Conservation (phyloP, 768 basidiomycete species). For the Scleroderma bovista region DNA sequence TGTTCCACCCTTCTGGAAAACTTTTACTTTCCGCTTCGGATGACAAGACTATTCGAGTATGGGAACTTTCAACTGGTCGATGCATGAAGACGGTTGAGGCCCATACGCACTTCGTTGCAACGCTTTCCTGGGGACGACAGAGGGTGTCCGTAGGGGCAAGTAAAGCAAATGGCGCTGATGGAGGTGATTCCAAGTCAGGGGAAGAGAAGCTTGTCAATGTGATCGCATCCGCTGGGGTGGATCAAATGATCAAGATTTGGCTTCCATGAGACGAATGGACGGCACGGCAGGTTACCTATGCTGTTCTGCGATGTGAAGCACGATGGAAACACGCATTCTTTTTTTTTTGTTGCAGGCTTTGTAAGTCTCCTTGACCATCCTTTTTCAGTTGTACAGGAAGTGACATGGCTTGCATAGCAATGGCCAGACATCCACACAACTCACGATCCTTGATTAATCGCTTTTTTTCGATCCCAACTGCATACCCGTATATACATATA, state of each 20-base stretch:
- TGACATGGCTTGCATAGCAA: neutral
- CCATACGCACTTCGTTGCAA: constrained; percentile 78
- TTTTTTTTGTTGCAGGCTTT: constrained; percentile 10
- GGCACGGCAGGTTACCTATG: neutral
- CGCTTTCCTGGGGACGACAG: constrained; percentile 75
- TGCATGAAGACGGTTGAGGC: constrained; percentile 86
- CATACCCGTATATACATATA: constrained; percentile 27
- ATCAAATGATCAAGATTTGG: constrained; percentile 65
- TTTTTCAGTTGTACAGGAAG: neutral
- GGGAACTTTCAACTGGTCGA: constrained; percentile 83
- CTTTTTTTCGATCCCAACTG: constrained; percentile 8
- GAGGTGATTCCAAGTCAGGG: constrained; percentile 27
- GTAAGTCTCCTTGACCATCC: constrained; percentile 8
- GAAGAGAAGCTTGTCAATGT: constrained; percentile 65
- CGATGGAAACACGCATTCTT: constrained; percentile 7
- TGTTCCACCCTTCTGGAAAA: constrained; percentile 89
- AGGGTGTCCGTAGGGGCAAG: constrained; percentile 36
- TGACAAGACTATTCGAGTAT: constrained; percentile 86
- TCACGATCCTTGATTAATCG: constrained; percentile 28
- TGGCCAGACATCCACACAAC: constrained; percentile 2
- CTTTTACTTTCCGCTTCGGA: constrained; percentile 88
- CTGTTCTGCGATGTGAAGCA: constrained; percentile 3
- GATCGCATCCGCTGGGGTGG: constrained; percentile 62
- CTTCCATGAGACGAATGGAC: constrained; percentile 37
- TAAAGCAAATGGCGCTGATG: constrained; percentile 33